Conservation (phyloP, 495 filamentous ascomycete genomes). For the Tirmania nivea region DNA sequence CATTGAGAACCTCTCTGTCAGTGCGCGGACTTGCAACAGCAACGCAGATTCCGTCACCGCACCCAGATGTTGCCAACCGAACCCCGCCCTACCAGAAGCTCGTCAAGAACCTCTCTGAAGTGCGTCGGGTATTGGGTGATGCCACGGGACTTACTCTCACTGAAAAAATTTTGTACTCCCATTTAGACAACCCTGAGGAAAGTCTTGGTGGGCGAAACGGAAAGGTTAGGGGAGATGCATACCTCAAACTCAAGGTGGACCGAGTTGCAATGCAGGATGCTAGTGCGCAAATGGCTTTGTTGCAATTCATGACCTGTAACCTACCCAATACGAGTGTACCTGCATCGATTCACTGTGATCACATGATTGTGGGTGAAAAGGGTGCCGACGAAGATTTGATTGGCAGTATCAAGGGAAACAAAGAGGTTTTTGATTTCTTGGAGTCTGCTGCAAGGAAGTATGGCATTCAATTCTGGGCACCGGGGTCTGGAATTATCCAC, state of each 20-base stretch:
- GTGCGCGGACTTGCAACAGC: too few species aligned
- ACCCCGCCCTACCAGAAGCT: slow-evolving; percentile 76
- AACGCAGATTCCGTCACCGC: slow-evolving; percentile 3
- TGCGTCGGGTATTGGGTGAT: slow-evolving; percentile 57
- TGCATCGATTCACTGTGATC: slow-evolving; percentile 95
- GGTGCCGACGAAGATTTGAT: slow-evolving; percentile 79
- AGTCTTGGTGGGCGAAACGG: slow-evolving; percentile 56
- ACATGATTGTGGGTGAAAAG: slow-evolving; percentile 88
- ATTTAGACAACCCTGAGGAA: slow-evolving; percentile 71
- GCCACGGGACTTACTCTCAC: slow-evolving; percentile 79
- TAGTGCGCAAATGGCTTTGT: slow-evolving; percentile 88
- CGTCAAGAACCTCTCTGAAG: slow-evolving; percentile 85
- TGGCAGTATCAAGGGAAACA: slow-evolving; percentile 71
- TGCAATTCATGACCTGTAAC: slow-evolving; percentile 97
- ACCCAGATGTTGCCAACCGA: slow-evolving; percentile 26
- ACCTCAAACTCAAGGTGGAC: slow-evolving; percentile 93
- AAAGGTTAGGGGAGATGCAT: slow-evolving; percentile 75
- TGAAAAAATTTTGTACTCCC: slow-evolving; percentile 95
- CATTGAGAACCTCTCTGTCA: too few species aligned
- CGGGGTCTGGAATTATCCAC: slow-evolving; percentile 96
- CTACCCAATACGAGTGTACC: slow-evolving; percentile 82
- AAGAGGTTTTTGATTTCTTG: slow-evolving; percentile 93
- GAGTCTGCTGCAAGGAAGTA: slow-evolving; percentile 89
- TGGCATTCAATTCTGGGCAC: slow-evolving; percentile 97
- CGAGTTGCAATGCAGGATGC: slow-evolving; percentile 98